Percentiles rank a stretch among this genome's conserved stretches.
phyloP scores from a whole-genome alignment of 441 rosid species.

The Erodium chrysanthum region DNA sequence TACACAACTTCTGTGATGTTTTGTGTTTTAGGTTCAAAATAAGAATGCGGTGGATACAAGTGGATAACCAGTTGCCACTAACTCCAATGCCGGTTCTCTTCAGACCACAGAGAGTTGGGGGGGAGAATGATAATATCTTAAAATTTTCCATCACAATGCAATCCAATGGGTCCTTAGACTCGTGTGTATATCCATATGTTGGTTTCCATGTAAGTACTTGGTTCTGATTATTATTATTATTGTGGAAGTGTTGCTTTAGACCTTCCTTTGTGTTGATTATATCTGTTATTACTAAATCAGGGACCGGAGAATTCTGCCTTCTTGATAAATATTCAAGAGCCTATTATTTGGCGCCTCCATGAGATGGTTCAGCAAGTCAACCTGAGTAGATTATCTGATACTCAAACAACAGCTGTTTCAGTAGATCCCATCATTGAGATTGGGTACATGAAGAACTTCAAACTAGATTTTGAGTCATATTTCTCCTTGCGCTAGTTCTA shows the following conservation, averaged over 20 bases:
- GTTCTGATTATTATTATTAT: neutral
- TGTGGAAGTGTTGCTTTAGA: slow-evolving; percentile 6
- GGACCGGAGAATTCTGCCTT: slow-evolving; percentile 80
- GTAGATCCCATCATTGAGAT: slow-evolving; percentile 95
- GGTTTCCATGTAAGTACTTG: slow-evolving; percentile 54
- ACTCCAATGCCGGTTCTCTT: slow-evolving; percentile 93
- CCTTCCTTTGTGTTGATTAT: slow-evolving; percentile 10
- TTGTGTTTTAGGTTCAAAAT: slow-evolving; percentile 60
- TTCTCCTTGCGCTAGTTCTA: slow-evolving; percentile 8
- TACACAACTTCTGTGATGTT: neutral
- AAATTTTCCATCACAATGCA: slow-evolving; percentile 73
- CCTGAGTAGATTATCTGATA: slow-evolving; percentile 52
- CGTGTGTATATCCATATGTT: slow-evolving; percentile 74
- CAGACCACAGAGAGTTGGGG: slow-evolving; percentile 76
- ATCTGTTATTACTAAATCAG: slow-evolving; percentile 28
- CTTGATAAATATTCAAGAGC: slow-evolving; percentile 82
- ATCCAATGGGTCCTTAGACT: slow-evolving; percentile 74
- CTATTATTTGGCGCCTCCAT: slow-evolving; percentile 96
- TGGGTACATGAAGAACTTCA: slow-evolving; percentile 41
- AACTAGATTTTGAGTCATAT: neutral
- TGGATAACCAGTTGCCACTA: slow-evolving; percentile 92
- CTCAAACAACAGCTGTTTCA: slow-evolving; percentile 71
- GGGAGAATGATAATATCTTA: slow-evolving; percentile 57
- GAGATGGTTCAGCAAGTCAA: slow-evolving; percentile 93
- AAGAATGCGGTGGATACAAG: slow-evolving; percentile 76